Evolutionary conservation across 305 asterid species (phyloP), one percentile per base, ranked within the genome.

Genomic region (Striga hermonthica): DNA sequence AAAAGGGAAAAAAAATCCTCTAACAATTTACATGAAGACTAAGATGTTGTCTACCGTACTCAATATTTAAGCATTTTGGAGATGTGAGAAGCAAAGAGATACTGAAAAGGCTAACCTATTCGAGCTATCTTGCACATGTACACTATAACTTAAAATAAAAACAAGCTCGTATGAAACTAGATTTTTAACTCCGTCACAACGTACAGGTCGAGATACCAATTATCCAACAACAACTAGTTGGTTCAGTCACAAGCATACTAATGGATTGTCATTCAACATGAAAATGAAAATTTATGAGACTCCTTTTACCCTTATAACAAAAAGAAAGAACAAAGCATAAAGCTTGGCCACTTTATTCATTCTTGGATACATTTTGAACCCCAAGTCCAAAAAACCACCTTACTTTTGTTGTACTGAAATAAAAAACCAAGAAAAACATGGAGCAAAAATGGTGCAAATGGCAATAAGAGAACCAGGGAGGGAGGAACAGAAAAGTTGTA

Each of bases 41-140:
- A n/a, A n/a, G n/a, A n/a, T n/a, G n/a, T 12, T 28, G 6, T 34
- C 9, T 4, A 28, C 37, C 35, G 15, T 14, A n/a, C 38, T 56
- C 14, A 60, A 22, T 15, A 15, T 53, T 35, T 22, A 48, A 48
- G 65, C 8, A 45, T 60, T 65, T 22, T 64, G 36, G 63, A 49
- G 47, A 7, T 11, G 52, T 28, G 31, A 43, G 22, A 43, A 11
- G 16, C 44, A 62, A 11, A 28, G 12, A 36, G 59, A 59, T 7
- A 64, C 14, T 41, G 53, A 53, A 43, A n/a, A 45, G 28, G 56
- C 28, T 47, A 47, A 11, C 14, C 22, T 3, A n/a, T 14, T 47
- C 53, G 14, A 1, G 53, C 0, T 47, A n/a, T 15, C 50, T 67
- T 43, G 15, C 63, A 59, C 15, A 50, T 52, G 28, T 56, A 36